Conservation (phyloP, 2,329 filamentous ascomycete genomes). For the Botrytis porri region DNA sequence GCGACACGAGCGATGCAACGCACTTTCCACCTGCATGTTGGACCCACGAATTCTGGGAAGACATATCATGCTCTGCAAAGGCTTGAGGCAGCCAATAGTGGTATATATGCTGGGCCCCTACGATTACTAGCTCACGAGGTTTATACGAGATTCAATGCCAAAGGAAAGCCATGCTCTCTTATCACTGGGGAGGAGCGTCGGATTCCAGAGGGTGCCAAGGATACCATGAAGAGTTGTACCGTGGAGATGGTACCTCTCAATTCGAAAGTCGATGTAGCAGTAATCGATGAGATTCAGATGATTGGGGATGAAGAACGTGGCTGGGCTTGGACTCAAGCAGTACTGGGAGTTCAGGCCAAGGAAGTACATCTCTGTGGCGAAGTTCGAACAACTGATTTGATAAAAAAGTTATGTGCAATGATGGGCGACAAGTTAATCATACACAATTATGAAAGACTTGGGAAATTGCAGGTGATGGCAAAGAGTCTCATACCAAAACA, state of each 20-base stretch:
- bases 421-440: slow-evolving; percentile 81
- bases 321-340: slow-evolving; percentile 90
- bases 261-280: slow-evolving; percentile 70
- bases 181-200: slow-evolving; percentile 90
- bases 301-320: slow-evolving; percentile 76
- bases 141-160: slow-evolving; percentile 79
- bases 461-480: slow-evolving; percentile 65
- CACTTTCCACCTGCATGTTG: slow-evolving; percentile 87
- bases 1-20: slow-evolving; percentile 75
- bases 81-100: slow-evolving; percentile 70
- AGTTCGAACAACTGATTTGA: slow-evolving; percentile 73
- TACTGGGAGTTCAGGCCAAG: slow-evolving; percentile 80
- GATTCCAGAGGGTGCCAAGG: slow-evolving; percentile 56
- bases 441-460: slow-evolving; percentile 80
- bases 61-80: slow-evolving; percentile 90
- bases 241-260: slow-evolving; percentile 76
- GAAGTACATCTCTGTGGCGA: slow-evolving; percentile 95
- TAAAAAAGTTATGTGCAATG: slow-evolving; percentile 71
- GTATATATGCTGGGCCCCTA: slow-evolving; percentile 88
- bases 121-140: slow-evolving; percentile 90
- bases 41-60: slow-evolving; percentile 96
- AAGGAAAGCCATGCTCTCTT: slow-evolving; percentile 73
- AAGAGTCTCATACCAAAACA: slow-evolving; percentile 42
- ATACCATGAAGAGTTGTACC: slow-evolving; percentile 76
- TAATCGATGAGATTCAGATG: slow-evolving; percentile 99